These are phyloP conservation scores for Apiospora aurea DNA, from an alignment of 2,329 filamentous ascomycete genomes.

Conservation along the genomic window DNA sequence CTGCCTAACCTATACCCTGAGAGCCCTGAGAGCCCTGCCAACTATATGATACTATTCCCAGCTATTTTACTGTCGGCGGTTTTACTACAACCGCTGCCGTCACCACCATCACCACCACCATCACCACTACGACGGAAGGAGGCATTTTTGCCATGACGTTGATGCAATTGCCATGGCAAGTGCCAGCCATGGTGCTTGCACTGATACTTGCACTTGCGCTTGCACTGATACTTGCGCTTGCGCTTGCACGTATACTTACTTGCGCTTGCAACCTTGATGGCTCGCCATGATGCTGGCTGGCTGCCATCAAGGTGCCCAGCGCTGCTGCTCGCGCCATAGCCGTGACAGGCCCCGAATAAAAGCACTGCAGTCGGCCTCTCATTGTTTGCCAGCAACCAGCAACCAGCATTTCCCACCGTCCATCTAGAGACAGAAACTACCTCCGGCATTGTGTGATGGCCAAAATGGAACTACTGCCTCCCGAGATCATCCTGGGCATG, in stretches of 20 bases:
- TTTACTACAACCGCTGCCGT: background rate
- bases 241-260: too few relatives aligned
- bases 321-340: background rate
- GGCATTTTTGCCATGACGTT: background rate
- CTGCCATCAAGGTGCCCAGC: slow-evolving; percentile 1
- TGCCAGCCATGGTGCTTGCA: too few relatives aligned
- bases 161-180: background rate
- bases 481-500: slow-evolving; percentile 35
- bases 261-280: slow-evolving; percentile 4
- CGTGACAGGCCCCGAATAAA: background rate
- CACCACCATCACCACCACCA: background rate
- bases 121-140: background rate
- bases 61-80: background rate
- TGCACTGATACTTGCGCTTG: too few relatives aligned
- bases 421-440: background rate
- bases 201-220: too few relatives aligned
- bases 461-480: slow-evolving; percentile 28
- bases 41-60: background rate
- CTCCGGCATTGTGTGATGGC: background rate
- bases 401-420: background rate
- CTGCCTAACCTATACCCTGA: too few relatives aligned
- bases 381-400: background rate
- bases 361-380: background rate
- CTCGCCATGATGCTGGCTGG: background rate
- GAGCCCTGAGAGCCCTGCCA: background rate